Percentiles rank a stretch among this genome's conserved stretches.
Conservation (phyloP, 805 yeast genomes). For the Zygotorulaspora danielsina region DNA sequence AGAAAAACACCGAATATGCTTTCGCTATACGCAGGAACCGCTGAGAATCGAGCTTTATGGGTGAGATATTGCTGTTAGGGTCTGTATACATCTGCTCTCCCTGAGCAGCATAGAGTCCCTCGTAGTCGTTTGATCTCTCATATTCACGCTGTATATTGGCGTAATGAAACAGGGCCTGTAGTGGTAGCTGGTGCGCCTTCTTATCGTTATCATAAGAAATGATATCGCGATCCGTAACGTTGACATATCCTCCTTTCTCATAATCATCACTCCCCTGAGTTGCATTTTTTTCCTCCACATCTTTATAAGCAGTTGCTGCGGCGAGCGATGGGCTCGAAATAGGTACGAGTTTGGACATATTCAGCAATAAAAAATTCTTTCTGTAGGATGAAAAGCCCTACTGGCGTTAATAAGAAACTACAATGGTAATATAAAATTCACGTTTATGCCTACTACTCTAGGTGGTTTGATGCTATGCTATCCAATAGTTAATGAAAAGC, state of each 20-base stretch:
- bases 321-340: conserved; percentile 8
- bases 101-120: conserved; percentile 15
- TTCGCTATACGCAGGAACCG: conserved; percentile 16
- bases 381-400: no score
- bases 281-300: conserved; percentile 2
- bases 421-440: no score
- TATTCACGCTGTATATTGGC: conserved; percentile 16
- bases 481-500: no score
- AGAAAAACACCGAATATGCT: conserved; percentile 38
- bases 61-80: conserved; percentile 12
- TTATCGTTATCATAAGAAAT: conserved; percentile 8
- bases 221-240: conserved; percentile 13
- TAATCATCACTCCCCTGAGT: conserved; percentile 1
- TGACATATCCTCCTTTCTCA: conserved; percentile 11
- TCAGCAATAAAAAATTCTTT: no score
- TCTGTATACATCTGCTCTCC: conserved; percentile 14
- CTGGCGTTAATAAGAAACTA: no score
- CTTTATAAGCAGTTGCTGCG: conserved; percentile 2
- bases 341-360: conserved; percentile 11
- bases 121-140: conserved; percentile 10
- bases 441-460: no score
- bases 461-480: no score
- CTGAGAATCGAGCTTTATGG: conserved; percentile 13
- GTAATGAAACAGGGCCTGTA: conserved; percentile 14
- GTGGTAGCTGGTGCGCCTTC: conserved; percentile 7